Evolutionary conservation across 2,329 filamentous ascomycete species (phyloP), one percentile per base, ranked within the genome.

Genomic region (Aspergillus neoniger): DNA sequence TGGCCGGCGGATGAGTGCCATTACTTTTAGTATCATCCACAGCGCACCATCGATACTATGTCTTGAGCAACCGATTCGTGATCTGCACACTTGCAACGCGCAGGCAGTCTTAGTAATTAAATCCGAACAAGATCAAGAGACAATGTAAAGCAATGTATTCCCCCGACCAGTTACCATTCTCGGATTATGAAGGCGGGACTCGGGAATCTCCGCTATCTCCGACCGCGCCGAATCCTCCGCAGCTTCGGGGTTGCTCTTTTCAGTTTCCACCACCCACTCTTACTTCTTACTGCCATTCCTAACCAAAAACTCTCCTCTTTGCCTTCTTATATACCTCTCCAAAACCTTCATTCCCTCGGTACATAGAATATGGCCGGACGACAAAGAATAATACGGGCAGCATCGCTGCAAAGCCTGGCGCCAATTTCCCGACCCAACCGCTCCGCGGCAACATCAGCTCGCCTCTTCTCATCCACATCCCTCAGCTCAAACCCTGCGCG

Each of bases 381-480:
- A 55, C 52, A 21, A 38, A 39, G 30, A 2, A 44, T 47, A 21
- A 23, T 47, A 28, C 47, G 47, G 2, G n/a, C 47, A 30, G 47
- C 47, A 32, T 17, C 47, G 9, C 23, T 43, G 39, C 30, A 43
- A n/a, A 47, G 55, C 50, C 48, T 55, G 51, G 21, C 39, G 25
- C 23, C 54, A n/a, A 32, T 41, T n/a, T 21, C 30, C 14, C 44
- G 52, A 41, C 12, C 36, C 32, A 44, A 38, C 59, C 60, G 25
- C 53, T 4, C 53, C n/a, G 25, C 25, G 8, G 21, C 39, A 30
- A 19, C 57, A 57, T n/a, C 47, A 30, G 41, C 55, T 19, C 68
- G 69, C 25, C 55, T 55, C 10, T 44, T 74, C 17, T 73, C 72
- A 9, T 66, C 60, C 59, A 68, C 70, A 15, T 47, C 61, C 57